Evolutionary conservation across 129 eudicot species (phyloP).

Genomic region (Helianthus tuberosus): DNA sequence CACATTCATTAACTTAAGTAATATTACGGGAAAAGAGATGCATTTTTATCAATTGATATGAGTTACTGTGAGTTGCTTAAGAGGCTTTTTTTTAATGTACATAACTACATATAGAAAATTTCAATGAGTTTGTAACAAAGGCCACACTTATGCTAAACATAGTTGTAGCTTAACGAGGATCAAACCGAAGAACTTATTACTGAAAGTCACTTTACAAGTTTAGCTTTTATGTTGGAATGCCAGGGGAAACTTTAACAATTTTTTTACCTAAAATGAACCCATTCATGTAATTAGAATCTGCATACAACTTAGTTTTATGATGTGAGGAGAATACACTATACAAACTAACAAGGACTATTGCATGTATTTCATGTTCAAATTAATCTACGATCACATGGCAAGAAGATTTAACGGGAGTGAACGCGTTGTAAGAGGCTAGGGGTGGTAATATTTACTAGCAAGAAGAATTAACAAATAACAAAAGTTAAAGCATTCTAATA

Average conservation of each 20-base stretch:
- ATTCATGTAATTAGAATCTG: not conserved
- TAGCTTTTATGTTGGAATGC: not conserved
- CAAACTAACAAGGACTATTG: not conserved
- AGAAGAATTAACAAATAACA: not conserved
- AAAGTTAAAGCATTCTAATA: not conserved
- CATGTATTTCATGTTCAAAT: not conserved
- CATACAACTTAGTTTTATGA: not conserved
- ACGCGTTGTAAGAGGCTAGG: not conserved
- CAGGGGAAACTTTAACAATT: not conserved
- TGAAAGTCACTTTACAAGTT: not conserved
- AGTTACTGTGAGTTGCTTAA: not conserved
- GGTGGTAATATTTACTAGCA: not conserved
- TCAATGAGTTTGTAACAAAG: not conserved
- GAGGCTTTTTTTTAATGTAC: not conserved
- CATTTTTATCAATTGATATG: not conserved
- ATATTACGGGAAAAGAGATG: not conserved
- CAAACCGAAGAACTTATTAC: not conserved
- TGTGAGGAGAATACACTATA: not conserved
- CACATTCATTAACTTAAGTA: not conserved
- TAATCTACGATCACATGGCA: not conserved
- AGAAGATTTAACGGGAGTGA: not conserved
- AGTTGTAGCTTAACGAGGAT: not conserved
- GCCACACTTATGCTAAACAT: not conserved
- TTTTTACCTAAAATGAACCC: not conserved
- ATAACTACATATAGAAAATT: not conserved